Conservation (phyloP, 192 early-diverging fungal genomes). For the Phlyctochytrium bullatum region DNA sequence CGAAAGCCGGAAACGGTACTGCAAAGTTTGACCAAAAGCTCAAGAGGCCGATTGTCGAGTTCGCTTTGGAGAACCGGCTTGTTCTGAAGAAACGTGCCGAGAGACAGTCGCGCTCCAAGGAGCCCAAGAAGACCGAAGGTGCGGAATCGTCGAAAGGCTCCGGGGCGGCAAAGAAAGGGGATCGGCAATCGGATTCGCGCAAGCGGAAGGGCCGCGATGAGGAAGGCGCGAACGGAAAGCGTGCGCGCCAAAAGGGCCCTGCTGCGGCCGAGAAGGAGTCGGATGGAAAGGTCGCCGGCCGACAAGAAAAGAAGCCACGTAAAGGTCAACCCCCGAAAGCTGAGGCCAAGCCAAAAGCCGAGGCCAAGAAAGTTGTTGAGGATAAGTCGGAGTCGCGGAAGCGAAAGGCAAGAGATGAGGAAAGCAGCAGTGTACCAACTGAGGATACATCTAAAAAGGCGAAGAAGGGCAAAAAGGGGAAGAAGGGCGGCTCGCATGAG, state of each 20-base stretch:
- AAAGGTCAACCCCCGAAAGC: background rate
- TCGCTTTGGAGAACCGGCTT: conserved; percentile 85
- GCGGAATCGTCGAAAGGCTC: conserved; percentile 19
- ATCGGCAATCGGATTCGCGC: conserved; percentile 9
- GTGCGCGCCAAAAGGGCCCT: conserved; percentile 13
- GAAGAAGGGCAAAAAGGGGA: conserved; percentile 2
- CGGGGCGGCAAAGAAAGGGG: conserved; percentile 20
- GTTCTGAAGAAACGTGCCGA: conserved; percentile 71
- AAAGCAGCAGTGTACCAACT: background rate
- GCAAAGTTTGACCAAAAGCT: background rate
- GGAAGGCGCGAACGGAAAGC: conserved; percentile 14
- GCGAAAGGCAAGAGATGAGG: background rate
- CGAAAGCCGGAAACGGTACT: conserved; percentile 6
- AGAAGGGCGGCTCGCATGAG: background rate
- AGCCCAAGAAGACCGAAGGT: conserved; percentile 17
- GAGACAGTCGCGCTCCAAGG: conserved; percentile 14
- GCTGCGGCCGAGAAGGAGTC: background rate
- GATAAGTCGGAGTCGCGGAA: background rate
- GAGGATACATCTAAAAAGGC: background rate
- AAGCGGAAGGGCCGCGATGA: background rate
- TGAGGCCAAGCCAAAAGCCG: background rate
- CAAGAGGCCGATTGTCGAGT: conserved; percentile 82
- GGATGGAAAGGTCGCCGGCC: background rate
- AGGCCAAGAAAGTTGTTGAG: conserved; percentile 1
- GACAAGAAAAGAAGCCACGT: background rate